Percentiles rank a stretch among this genome's conserved stretches.
These are phyloP conservation scores for Saccharomyces hybrid DNA, from an alignment of 1,139 yeast genomes.

Conservation along the genomic window DNA sequence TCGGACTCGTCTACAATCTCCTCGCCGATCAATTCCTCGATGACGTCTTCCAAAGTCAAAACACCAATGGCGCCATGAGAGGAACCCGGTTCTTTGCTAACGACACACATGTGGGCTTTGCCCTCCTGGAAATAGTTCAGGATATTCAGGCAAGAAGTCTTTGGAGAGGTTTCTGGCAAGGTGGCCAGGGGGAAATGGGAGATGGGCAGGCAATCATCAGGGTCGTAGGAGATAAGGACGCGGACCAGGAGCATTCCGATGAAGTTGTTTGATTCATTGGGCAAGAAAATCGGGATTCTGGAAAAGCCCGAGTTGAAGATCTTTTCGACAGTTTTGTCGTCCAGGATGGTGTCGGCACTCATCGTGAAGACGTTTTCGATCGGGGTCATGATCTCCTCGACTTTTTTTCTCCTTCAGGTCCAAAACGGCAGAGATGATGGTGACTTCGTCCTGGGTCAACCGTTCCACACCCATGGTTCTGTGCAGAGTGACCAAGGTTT, in stretches of 20 bases:
- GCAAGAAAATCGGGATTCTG: constrained; percentile 90
- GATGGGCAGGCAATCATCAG: constrained; percentile 90
- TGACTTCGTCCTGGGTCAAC: constrained; percentile 88
- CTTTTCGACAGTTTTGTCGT: constrained; percentile 78
- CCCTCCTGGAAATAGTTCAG: constrained; percentile 96
- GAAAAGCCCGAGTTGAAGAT: constrained; percentile 92
- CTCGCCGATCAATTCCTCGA: constrained; percentile 94
- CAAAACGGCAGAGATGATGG: constrained; percentile 87
- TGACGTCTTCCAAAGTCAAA: constrained; percentile 88
- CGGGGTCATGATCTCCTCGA: constrained; percentile 87
- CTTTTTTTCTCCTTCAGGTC: constrained; percentile 89
- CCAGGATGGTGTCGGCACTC: constrained; percentile 75
- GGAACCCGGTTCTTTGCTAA: constrained; percentile 80
- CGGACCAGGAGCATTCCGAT: constrained; percentile 93
- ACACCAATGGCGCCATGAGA: constrained; percentile 86
- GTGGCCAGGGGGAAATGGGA: constrained; percentile 93
- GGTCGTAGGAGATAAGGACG: constrained; percentile 89
- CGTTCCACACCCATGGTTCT: constrained; percentile 93
- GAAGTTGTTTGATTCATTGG: constrained; percentile 82
- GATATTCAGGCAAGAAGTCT: constrained; percentile 87
- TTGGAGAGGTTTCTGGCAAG: constrained; percentile 85
- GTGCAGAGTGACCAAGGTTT: constrained; percentile 87
- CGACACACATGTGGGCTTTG: constrained; percentile 93
- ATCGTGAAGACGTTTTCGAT: constrained; percentile 83
- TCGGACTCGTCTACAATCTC: constrained; percentile 97